These are phyloP conservation scores for Irineochytrium annulatum DNA, from an alignment of 192 early-diverging fungal genomes.

Conservation along the genomic window DNA sequence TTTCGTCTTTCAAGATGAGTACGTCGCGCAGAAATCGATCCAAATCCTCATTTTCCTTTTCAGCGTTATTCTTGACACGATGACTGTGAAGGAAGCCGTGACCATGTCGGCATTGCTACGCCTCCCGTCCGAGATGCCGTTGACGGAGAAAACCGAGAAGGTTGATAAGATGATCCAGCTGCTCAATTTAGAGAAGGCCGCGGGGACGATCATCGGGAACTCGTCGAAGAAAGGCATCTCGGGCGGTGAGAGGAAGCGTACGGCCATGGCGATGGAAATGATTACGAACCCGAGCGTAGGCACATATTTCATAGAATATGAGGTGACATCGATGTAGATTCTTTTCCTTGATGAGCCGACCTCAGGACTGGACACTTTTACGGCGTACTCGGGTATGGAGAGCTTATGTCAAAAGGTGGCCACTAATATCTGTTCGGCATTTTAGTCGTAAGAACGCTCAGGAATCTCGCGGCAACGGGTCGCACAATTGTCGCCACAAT, in stretches of 20 bases:
- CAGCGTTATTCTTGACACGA: slow-evolving; percentile 53
- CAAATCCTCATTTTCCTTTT: not conserved
- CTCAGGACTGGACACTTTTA: slow-evolving; percentile 56
- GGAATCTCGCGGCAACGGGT: slow-evolving; percentile 41
- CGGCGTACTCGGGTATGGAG: slow-evolving; percentile 34
- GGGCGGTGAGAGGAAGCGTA: slow-evolving; percentile 72
- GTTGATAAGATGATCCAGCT: slow-evolving; percentile 55
- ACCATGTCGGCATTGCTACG: slow-evolving; percentile 57
- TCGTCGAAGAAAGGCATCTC: slow-evolving; percentile 61
- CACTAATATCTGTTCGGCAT: not conserved
- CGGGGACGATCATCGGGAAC: slow-evolving; percentile 64
- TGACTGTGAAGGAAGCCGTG: slow-evolving; percentile 78
- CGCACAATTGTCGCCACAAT: slow-evolving; percentile 39
- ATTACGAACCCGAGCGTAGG: slow-evolving; percentile 55
- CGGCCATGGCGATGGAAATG: slow-evolving; percentile 69
- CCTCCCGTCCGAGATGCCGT: slow-evolving; percentile 41
- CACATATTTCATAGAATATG: no score
- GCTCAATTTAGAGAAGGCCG: slow-evolving; percentile 62
- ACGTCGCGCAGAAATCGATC: not conserved
- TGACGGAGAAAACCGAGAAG: slow-evolving; percentile 31
- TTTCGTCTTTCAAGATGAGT: slow-evolving; percentile 57
- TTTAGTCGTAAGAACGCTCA: slow-evolving; percentile 42
- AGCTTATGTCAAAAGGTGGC: not conserved
- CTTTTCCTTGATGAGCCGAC: slow-evolving; percentile 71
- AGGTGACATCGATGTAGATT: slow-evolving; percentile 29